phyloP scores from a whole-genome alignment of 208 protist genomes.

The Trypanosomatidae sp. region DNA sequence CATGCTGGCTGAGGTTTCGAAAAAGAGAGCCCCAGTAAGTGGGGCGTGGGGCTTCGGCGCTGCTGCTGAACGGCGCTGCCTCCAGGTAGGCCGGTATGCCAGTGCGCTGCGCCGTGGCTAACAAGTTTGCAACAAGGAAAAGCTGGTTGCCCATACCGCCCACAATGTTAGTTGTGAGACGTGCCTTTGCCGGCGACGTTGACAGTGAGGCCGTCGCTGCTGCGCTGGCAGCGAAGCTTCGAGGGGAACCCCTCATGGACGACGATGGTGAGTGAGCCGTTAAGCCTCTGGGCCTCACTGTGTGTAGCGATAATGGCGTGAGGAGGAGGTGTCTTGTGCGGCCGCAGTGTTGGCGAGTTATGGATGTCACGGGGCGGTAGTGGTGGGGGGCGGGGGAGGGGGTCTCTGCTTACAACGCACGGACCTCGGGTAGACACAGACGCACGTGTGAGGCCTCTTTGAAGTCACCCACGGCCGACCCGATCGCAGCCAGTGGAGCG shows the following conservation, averaged over 20 bases:
- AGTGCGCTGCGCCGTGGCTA: slow-evolving; percentile 64
- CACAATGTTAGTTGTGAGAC: slow-evolving; percentile 78
- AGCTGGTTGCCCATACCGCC: slow-evolving; percentile 88
- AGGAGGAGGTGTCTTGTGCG: neutral
- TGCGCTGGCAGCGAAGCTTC: neutral
- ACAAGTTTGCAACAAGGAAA: slow-evolving; percentile 79
- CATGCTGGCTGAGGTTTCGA: slow-evolving; percentile 28
- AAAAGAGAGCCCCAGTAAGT: slow-evolving; percentile 85
- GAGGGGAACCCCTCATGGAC: neutral
- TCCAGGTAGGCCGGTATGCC: slow-evolving; percentile 43
- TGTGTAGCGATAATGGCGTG: neutral
- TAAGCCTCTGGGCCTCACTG: neutral
- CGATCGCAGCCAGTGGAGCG: neutral
- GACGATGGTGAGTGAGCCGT: neutral
- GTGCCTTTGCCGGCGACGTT: neutral
- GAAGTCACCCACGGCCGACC: neutral
- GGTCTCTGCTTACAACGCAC: neutral
- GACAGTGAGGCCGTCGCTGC: neutral
- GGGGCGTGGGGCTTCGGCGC: slow-evolving; percentile 64
- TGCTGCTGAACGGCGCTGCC: slow-evolving; percentile 51
- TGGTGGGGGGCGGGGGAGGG: neutral
- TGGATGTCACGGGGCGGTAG: neutral
- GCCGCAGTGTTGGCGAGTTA: neutral
- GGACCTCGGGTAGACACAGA: neutral
- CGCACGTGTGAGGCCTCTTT: neutral